phyloP scores from a whole-genome alignment of 306 rosid species.

The Cicer judaicum region DNA sequence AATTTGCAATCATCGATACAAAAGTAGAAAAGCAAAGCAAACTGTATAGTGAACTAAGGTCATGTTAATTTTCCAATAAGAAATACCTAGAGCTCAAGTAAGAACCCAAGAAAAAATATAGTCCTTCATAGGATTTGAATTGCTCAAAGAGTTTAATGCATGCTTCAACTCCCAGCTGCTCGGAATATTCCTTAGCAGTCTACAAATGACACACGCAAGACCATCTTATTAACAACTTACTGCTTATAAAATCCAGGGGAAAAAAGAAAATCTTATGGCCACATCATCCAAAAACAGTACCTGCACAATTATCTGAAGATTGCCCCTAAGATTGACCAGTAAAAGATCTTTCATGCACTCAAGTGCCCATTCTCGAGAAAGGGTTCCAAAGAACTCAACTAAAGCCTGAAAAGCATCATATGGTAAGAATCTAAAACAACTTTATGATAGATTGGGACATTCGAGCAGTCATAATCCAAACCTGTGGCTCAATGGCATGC shows the following conservation, averaged over 20 bases:
- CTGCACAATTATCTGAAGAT: constrained; percentile 97
- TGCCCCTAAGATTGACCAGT: constrained; percentile 91
- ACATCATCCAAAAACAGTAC: constrained; percentile 44
- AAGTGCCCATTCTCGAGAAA: constrained; percentile 95
- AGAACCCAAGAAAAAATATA: constrained; percentile 92
- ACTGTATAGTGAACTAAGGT: constrained; percentile 10
- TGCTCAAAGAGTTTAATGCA: constrained; percentile 94
- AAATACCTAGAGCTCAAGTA: constrained; percentile 89
- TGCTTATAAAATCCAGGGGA: constrained; percentile 6
- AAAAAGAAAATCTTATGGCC: neutral
- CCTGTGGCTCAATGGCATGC: constrained; percentile 98
- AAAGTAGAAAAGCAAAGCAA: constrained; percentile 6
- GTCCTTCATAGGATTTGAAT: constrained; percentile 94
- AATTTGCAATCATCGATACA: constrained; percentile 24
- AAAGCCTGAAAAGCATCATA: constrained; percentile 64
- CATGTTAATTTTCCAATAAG: constrained; percentile 22
- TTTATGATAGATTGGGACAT: constrained; percentile 11
- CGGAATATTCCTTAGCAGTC: constrained; percentile 96
- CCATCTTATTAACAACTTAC: constrained; percentile 14
- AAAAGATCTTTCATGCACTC: constrained; percentile 99
- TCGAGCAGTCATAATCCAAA: constrained; percentile 46
- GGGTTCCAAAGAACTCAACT: constrained; percentile 93
- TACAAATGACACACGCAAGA: constrained; percentile 46
- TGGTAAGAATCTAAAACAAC: constrained; percentile 31
- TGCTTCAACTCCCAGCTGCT: constrained; percentile 91